Evolutionary conservation across 495 filamentous ascomycete genomes (phyloP).

Genomic region (Extremus antarcticus): DNA sequence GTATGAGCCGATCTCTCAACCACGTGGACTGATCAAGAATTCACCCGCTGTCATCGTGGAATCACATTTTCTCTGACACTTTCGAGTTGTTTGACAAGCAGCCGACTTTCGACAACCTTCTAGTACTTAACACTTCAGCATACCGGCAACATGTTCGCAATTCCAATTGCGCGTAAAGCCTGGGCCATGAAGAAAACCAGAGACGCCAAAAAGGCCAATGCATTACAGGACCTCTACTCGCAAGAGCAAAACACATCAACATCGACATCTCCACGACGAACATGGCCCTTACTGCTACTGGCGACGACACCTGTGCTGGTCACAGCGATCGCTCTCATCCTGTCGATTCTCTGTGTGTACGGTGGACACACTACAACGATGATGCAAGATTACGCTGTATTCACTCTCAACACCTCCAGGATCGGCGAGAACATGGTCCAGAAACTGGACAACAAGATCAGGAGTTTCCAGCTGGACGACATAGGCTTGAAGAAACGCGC

Average conservation of each 20-base stretch:
- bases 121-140: no score
- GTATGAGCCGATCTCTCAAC: background rate
- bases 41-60: no score
- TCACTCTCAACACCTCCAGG: conserved; percentile 55
- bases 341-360: conserved; percentile 58
- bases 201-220: background rate
- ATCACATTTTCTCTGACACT: no score
- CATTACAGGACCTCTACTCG: no score
- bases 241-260: background rate
- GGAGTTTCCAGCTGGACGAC: conserved; percentile 5
- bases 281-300: background rate
- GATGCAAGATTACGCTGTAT: conserved; percentile 52
- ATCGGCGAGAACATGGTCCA: conserved; percentile 43
- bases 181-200: background rate
- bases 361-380: conserved; percentile 50
- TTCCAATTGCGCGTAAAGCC: background rate
- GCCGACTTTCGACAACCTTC: background rate
- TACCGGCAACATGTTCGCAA: background rate
- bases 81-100: background rate
- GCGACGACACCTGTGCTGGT: conserved; percentile 3
- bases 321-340: conserved; percentile 42
- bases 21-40: no score
- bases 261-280: background rate
- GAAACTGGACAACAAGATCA: conserved; percentile 10
- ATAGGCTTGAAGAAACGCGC: background rate